A percentile compares a stretch with the other conserved stretches of the same genome.
Evolutionary conservation across 2,329 filamentous ascomycete genomes (phyloP).

Genomic region (Aspergillus neoniger): DNA sequence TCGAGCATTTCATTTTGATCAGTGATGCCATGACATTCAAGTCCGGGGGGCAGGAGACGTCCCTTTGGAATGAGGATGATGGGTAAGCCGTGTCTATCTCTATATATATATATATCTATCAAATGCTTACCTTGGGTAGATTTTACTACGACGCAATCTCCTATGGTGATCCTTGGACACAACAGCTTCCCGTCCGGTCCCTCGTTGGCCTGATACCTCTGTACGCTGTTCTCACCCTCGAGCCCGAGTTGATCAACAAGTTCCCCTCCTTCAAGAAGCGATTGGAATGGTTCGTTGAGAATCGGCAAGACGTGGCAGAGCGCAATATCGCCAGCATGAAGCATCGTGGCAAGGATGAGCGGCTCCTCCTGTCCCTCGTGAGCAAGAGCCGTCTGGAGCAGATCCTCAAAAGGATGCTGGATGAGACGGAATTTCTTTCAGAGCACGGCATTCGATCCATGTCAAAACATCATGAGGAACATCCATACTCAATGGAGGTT

Average conservation of each 20-base stretch:
- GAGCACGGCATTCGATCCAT: constrained; percentile 88
- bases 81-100: constrained; percentile 42
- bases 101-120: no score
- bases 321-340: constrained; percentile 93
- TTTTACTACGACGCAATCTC: constrained; percentile 99
- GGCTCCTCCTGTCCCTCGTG: constrained; percentile 84
- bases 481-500: constrained; percentile 93
- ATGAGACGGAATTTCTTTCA: constrained; percentile 89
- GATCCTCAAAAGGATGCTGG: constrained; percentile 88
- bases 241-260: constrained; percentile 89
- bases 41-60: constrained; percentile 70
- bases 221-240: constrained; percentile 87
- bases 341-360: constrained; percentile 84
- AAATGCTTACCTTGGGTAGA: constrained; percentile 39
- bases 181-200: constrained; percentile 88
- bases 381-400: constrained; percentile 89
- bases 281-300: constrained; percentile 90
- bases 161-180: constrained; percentile 89
- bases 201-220: constrained; percentile 91
- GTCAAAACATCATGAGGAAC: constrained; percentile 85
- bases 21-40: constrained; percentile 96
- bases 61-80: constrained; percentile 94
- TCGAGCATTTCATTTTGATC: constrained; percentile 97
- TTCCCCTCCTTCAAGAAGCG: constrained; percentile 92
- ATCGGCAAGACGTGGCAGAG: constrained; percentile 82